A percentile compares a stretch with the other conserved stretches of the same genome.
These are phyloP conservation scores for Fragilaria crotonensis DNA, from an alignment of 108 stramenopile genomes.

Conservation along the genomic window DNA sequence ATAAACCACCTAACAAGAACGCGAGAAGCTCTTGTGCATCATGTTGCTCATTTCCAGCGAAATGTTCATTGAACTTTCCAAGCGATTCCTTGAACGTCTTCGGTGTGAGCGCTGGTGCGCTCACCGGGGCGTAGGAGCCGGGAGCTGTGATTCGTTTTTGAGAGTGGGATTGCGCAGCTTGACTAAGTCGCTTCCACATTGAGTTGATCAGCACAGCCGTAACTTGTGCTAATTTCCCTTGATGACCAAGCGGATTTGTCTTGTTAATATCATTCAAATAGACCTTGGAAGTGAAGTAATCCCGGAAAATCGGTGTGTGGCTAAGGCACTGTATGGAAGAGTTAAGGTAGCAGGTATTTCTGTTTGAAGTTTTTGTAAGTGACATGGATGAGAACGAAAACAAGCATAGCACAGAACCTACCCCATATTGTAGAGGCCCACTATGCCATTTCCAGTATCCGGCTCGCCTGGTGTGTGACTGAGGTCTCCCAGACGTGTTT, in stretches of 20 bases:
- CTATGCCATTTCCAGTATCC: constrained; percentile 69
- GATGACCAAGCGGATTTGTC: constrained; percentile 88
- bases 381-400: not conserved
- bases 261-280: constrained; percentile 91
- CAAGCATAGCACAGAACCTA: constrained; percentile 13
- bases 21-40: constrained; percentile 95
- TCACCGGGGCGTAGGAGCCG: constrained; percentile 60
- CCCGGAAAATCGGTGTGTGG: constrained; percentile 88
- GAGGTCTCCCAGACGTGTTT: not conserved
- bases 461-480: not conserved
- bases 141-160: constrained; percentile 46
- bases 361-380: too few relatives aligned
- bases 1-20: constrained; percentile 85
- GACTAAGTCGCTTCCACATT: constrained; percentile 74
- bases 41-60: constrained; percentile 95
- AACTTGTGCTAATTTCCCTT: constrained; percentile 91
- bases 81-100: constrained; percentile 89
- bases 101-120: constrained; percentile 78
- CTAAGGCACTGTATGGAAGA: constrained; percentile 91
- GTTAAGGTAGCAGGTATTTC: constrained; percentile 96
- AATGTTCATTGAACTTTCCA: constrained; percentile 86
- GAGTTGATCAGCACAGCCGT: constrained; percentile 82
- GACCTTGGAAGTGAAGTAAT: constrained; percentile 87
- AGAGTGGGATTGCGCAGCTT: constrained; percentile 12
- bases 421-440: constrained; percentile 88